phyloP scores from a whole-genome alignment of 306 rosid genomes.

The Rubus parviflorus region DNA sequence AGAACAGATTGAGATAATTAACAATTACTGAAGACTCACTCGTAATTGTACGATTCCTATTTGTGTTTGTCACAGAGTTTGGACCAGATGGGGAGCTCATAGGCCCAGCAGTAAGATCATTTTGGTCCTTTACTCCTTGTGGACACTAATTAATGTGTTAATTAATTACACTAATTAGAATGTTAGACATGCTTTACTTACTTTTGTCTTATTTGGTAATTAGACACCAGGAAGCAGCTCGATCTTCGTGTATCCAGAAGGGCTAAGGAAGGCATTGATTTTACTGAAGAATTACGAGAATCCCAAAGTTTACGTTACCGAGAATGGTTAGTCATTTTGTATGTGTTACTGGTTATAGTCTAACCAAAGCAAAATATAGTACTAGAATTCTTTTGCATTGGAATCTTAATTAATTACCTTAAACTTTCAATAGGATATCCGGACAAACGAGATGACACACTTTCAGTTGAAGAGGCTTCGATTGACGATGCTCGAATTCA shows the following conservation, averaged over 20 bases:
- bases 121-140: too few species aligned
- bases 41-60: too few species aligned
- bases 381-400: not conserved
- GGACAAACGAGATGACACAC: not conserved
- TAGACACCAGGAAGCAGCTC: not conserved
- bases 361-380: not conserved
- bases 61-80: not conserved
- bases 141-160: not conserved
- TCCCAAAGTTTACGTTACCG: conserved; percentile 15
- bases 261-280: not conserved
- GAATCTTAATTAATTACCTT: not conserved
- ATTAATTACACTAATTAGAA: not conserved
- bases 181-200: not conserved
- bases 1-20: too few species aligned
- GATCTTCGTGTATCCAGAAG: not conserved
- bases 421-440: conserved; percentile 6
- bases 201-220: not conserved
- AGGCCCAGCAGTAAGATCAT: not conserved
- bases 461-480: not conserved
- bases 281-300: not conserved
- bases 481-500: conserved; percentile 6
- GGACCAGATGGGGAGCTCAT: not conserved
- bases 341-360: not conserved
- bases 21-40: too few species aligned
- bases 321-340: not conserved